Percentiles rank a stretch among this genome's conserved stretches.
phyloP scores from a whole-genome alignment of 257 asterid species.

The Datura wrightii region DNA sequence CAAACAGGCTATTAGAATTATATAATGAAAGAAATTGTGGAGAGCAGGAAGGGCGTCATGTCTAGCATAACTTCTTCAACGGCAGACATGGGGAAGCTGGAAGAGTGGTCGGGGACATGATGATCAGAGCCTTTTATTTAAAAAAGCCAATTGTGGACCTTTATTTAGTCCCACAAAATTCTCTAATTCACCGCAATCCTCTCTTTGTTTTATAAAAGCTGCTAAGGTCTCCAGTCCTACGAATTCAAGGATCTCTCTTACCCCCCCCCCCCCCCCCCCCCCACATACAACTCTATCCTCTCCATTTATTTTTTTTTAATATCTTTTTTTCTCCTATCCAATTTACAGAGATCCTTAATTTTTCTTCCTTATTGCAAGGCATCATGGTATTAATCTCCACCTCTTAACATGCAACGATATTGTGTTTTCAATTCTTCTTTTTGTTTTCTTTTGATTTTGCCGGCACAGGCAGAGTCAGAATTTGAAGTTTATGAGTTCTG shows the following conservation, averaged over 20 bases:
- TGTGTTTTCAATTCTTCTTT: too few relatives aligned
- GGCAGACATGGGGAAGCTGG: background rate
- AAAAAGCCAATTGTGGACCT: background rate
- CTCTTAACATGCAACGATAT: background rate
- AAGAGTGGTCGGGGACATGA: background rate
- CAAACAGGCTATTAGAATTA: too few relatives aligned
- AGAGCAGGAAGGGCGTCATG: background rate
- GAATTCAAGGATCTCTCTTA: conserved; percentile 12
- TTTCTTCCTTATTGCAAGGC: background rate
- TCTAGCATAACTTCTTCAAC: background rate
- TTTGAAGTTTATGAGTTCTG: background rate
- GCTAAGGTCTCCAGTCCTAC: background rate
- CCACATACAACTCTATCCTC: background rate
- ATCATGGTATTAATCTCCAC: background rate
- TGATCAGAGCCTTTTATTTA: background rate
- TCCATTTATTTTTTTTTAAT: background rate
- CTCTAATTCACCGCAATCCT: background rate
- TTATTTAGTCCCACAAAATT: background rate
- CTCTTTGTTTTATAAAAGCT: background rate
- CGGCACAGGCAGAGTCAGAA: too few relatives aligned
- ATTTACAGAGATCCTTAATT: background rate
- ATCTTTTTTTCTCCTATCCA: background rate
- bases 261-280: too few relatives aligned
- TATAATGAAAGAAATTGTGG: background rate
- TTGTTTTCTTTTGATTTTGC: background rate